Base-by-base conservation (phyloP, 2,329 filamentous ascomycete species). In the Diatrype stigma region DNA sequence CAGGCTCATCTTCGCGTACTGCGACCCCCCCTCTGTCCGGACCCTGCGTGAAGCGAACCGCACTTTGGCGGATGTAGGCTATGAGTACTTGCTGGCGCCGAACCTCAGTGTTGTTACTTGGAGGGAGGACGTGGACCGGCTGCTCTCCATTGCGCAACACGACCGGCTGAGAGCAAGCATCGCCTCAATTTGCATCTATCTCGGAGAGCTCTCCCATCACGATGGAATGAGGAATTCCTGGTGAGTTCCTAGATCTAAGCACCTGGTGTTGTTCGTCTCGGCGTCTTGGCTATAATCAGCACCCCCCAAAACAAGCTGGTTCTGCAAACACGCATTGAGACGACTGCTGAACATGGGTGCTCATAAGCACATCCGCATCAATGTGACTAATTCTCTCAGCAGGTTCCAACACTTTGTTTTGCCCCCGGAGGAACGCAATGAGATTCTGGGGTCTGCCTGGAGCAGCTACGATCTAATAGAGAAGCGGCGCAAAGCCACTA, bases 171-270 rank as follows among this genome's bases (percentile, higher is more conserved):
- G 70, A 47, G 60, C 60, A 42, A 68, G 66, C 51, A 72, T 79
- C 60, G 65, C 67, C 26, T 68, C 71, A 19, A 61, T 78, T 53
- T 73, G 70, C 51, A 69, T 79, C 59, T 76, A 76, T 59, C 68
- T 79, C 48, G 66, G 72, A 50, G 68, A 72, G 45, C 56, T 75
- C 42, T 67, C 73, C 54, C 68, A 70, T 50, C 71, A 73, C 49
- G 68, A 69, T 53, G 70, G 69, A 51, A 60, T 61, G 57, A 62
- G 56, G 38, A 61, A 59, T 48, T 63, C 61, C 49, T 63, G 58
- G 63, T 65, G 62, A 52, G 62, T 52, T 46, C 38, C 6, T 17
- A 11, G 26, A 38, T 40, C 37, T 22, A 44, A 19, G 19, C 26
- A 21, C 4, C 22, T 37, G 16, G 28, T 45, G n/a, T 4, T 45